A percentile compares a stretch with the other conserved stretches of the same genome.
Evolutionary conservation across 768 basidiomycete species (phyloP).

Genomic region (Thelephora ganbajun): DNA sequence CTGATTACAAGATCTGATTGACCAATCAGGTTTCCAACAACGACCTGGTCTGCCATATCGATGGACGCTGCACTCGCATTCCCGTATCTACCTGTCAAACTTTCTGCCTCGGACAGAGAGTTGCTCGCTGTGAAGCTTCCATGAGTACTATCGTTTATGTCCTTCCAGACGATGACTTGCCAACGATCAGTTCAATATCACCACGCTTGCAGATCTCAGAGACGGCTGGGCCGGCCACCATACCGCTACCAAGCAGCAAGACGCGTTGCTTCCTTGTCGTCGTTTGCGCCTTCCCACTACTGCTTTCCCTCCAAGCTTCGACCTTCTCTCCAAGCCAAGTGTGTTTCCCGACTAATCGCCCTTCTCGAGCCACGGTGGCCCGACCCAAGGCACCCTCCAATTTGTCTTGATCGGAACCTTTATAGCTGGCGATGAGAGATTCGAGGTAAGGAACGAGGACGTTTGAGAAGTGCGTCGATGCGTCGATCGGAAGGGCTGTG

Average conservation of each 20-base stretch:
- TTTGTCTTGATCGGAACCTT: slow-evolving; percentile 3
- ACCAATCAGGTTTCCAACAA: slow-evolving; percentile 37
- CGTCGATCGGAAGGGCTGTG: slow-evolving; percentile 68
- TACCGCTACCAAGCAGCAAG: slow-evolving; percentile 83
- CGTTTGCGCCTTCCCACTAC: neutral
- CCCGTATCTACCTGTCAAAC: slow-evolving; percentile 26
- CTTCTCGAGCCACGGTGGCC: slow-evolving; percentile 58
- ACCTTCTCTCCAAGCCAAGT: slow-evolving; percentile 45
- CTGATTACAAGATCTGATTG: slow-evolving; percentile 76
- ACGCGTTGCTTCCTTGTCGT: slow-evolving; percentile 41
- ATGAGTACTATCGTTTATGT: slow-evolving; percentile 3
- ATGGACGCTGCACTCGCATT: slow-evolving; percentile 44
- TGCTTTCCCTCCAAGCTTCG: slow-evolving; percentile 22
- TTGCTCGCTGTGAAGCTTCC: slow-evolving; percentile 49
- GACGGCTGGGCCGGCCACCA: slow-evolving; percentile 86
- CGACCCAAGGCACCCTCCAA: slow-evolving; percentile 35
- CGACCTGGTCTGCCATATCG: slow-evolving; percentile 38
- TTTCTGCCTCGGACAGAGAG: slow-evolving; percentile 40
- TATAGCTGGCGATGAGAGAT: slow-evolving; percentile 33
- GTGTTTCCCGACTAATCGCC: slow-evolving; percentile 38
- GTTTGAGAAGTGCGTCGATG: slow-evolving; percentile 62
- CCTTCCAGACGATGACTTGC: slow-evolving; percentile 29
- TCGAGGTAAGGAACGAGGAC: slow-evolving; percentile 57
- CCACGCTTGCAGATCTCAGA: slow-evolving; percentile 48
- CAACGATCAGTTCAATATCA: slow-evolving; percentile 63